Evolutionary conservation across 331 rosid genomes (phyloP), one percentile per base, ranked within the genome.

Genomic region (Acacia pycnantha): DNA sequence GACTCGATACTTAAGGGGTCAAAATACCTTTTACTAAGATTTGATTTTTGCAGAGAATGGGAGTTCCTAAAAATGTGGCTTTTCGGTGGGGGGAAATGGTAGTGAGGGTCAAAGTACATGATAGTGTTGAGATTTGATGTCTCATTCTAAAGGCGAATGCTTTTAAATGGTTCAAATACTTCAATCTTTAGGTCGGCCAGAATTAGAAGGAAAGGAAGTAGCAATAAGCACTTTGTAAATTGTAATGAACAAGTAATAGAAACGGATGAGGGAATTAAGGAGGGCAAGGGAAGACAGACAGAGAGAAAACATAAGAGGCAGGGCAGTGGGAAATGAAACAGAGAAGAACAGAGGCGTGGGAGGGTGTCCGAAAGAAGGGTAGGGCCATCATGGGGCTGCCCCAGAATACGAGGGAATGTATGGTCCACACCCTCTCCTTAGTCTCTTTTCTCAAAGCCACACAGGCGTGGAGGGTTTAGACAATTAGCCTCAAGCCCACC

Each of bases 391-490:
- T 51, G 53, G 40, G 18, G 67, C 18, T 59, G 35, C 82, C 58
- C 74, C 82, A 33, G 48, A 46, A n/a, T n/a, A 13, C 16, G 19
- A 75, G 40, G 67, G 26, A 65, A 51, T 8, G 50, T 46, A 46
- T 77, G 81, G 85, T 76, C 78, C 85, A 44, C 67, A 18, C 48
- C 3, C 64, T 58, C 31, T 56, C 16, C 6, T 22, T 18, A 51
- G 64, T 9, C 29, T 27, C 64, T 56, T n/a, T 2, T 53, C 61
- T 16, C 22, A 51, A 5, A 0, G 58, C 22, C 22, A 5, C 37
- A 33, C 37, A 33, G 4, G 37, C 37, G 37, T 33, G 33, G 33
- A 31, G 33, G 33, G 33, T 31, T 31, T 31, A 31, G 33, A 3
- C 33, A 31, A 35, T 35, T 35, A 35, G 40, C 40, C 8, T 3